Base-by-base conservation (phyloP, 306 rosid genomes). In the Potentilla sterilis region DNA sequence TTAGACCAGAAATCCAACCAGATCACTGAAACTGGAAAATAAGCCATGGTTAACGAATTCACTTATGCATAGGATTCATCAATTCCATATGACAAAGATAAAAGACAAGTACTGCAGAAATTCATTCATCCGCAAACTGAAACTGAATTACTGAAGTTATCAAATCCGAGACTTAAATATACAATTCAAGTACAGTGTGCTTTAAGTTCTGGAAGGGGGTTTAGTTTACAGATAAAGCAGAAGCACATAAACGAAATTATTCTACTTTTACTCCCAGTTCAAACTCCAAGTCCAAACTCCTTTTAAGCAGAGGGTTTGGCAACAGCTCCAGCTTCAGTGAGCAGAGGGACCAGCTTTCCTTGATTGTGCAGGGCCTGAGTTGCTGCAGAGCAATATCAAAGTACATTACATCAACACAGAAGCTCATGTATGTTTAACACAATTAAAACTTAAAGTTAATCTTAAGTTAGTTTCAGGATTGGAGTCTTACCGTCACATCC, bases 401-500 rank as follows among this genome's bases (percentile, higher is more conserved):
- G 19, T 15, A 6, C 14, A 65, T 55, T 35, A 19, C 13, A 49
- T 24, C 41, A 22, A 58, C 21, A 24, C 43, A 52, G 6, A 12
- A 37, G 0, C 2, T 44, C 3, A 4, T 7, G n/a, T 1, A 21
- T 28, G 16, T 7, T 8, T 24, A 24, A 2, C 37, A 2, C 9
- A 47, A 37, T 32, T 3, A 64, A 16, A 64, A 59, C 34, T 32
- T 32, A 12, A 62, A 74, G 2, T 38, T 41, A 67, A 67, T 4
- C 5, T 46, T 6, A 5, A 3, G 14, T 14, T 42, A 1, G 7
- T 5, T 2, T 14, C 55, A 35, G 43, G 52, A 41, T 69, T 55
- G 7, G 15, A 74, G 64, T 79, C 89, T 85, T 89, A 95, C 98
- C 0, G 67, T 95, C 97, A 37, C 97, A 95, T 80, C 99, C 98